A percentile compares a stretch with the other conserved stretches of the same genome.
phyloP scores from a whole-genome alignment of 2,329 filamentous ascomycete genomes.

The Ophiostoma himal-ulmi region DNA sequence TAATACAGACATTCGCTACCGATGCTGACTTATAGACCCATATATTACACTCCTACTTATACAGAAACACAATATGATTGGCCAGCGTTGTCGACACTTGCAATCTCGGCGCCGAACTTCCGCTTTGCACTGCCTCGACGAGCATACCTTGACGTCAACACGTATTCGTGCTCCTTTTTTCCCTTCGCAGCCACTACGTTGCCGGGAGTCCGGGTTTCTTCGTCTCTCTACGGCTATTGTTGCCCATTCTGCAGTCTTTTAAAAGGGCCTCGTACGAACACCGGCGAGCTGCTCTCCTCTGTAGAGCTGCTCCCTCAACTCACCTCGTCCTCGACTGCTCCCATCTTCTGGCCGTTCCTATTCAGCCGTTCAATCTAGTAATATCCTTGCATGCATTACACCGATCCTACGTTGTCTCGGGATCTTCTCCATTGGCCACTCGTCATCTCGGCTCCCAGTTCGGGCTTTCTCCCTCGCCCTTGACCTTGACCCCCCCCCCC shows the following conservation, averaged over 20 bases:
- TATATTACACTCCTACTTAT: background rate
- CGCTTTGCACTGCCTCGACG: background rate
- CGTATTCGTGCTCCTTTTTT: background rate
- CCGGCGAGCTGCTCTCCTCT: background rate
- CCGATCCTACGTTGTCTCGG: background rate
- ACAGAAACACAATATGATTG: background rate
- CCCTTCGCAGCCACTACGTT: background rate
- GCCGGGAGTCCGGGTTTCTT: background rate
- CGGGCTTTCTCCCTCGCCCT: background rate
- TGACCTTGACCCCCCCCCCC: background rate
- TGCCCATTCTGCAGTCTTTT: background rate
- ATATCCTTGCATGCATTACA: background rate
- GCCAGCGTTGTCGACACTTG: background rate
- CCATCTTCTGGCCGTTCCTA: background rate
- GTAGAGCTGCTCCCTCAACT: background rate
- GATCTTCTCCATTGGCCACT: background rate
- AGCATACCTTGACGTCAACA: background rate
- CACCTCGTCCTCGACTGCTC: background rate
- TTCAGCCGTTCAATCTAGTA: too few species aligned
- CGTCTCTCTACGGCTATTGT: background rate
- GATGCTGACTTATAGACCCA: background rate
- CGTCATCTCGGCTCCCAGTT: background rate
- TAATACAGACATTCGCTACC: background rate
- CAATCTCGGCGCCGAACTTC: background rate
- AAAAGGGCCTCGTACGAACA: slow-evolving; percentile 11